A percentile compares a stretch with the other conserved stretches of the same genome.
Evolutionary conservation across 75 land plant species (phyloP).

Genomic region (Adiantum capillusveneris): DNA sequence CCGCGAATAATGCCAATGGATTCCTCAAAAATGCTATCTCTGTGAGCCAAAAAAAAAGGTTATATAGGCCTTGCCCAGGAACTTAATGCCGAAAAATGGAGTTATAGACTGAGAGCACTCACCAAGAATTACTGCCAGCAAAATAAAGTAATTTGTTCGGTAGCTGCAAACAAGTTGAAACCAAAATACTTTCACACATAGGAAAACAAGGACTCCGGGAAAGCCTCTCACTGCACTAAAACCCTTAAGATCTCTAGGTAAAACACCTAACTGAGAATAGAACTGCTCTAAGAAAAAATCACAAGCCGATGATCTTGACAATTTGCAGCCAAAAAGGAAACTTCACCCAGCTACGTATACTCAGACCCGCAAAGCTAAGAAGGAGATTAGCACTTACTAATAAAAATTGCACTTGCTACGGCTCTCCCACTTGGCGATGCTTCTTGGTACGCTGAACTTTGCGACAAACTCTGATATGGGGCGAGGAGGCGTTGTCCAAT

Average conservation of each 20-base stretch:
- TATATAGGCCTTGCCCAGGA: not conserved
- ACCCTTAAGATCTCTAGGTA: no score
- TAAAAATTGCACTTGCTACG: conserved; percentile 90
- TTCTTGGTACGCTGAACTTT: conserved; percentile 71
- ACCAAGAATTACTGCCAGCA: conserved; percentile 72
- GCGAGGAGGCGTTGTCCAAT: conserved; percentile 77
- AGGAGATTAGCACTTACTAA: conserved; percentile 47
- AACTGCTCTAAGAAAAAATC: no score
- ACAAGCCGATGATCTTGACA: not conserved
- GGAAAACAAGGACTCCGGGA: no score
- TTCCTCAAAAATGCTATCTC: conserved; percentile 75
- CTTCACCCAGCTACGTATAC: no score
- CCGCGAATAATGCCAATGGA: conserved; percentile 78
- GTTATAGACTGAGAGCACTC: conserved; percentile 14
- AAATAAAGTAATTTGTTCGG: conserved; percentile 88
- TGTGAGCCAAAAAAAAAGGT: conserved; percentile 19
- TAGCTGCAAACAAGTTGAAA: conserved; percentile 51
- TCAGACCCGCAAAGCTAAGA: no score
- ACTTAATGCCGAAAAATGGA: not conserved
- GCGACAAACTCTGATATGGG: conserved; percentile 82
- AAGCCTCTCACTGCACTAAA: no score
- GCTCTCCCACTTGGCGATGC: conserved; percentile 79
- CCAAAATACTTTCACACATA: no score
- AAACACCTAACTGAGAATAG: no score
- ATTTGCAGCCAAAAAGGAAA: not conserved